A percentile compares a stretch with the other conserved stretches of the same genome.
phyloP scores from a whole-genome alignment of 2,329 filamentous ascomycete species.

The Arthrinium phaeospermum region DNA sequence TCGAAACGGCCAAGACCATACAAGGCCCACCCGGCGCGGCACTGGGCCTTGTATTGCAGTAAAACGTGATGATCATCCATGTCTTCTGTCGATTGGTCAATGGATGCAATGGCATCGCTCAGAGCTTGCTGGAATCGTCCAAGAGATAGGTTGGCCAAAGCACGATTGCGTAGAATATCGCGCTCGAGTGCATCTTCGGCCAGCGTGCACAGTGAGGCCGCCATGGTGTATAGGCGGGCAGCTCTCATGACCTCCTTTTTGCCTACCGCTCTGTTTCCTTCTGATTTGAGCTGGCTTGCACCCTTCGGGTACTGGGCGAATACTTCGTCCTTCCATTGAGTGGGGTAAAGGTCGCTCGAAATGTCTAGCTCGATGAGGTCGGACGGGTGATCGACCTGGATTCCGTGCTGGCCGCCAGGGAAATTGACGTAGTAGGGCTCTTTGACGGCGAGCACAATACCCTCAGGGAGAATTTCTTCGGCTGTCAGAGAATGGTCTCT shows the following conservation, averaged over 20 bases:
- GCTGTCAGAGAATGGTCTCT: neutral
- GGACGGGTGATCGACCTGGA: conserved; percentile 2
- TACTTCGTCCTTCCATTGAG: neutral
- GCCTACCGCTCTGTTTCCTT: neutral
- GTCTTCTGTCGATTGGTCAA: neutral
- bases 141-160: neutral
- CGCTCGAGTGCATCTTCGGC: neutral
- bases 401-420: neutral
- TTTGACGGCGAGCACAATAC: neutral
- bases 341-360: neutral
- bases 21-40: neutral
- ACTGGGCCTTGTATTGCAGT: neutral
- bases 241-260: neutral
- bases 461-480: neutral
- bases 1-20: neutral
- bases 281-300: neutral
- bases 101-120: neutral
- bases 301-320: neutral
- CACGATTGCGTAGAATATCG: neutral
- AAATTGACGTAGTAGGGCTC: conserved; percentile 8
- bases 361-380: conserved; percentile 7
- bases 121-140: neutral
- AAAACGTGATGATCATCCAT: neutral
- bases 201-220: neutral
- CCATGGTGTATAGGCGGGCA: neutral